A percentile compares a stretch with the other conserved stretches of the same genome.
Conservation (phyloP, 2,329 filamentous ascomycete genomes). For the Periconia sp. region DNA sequence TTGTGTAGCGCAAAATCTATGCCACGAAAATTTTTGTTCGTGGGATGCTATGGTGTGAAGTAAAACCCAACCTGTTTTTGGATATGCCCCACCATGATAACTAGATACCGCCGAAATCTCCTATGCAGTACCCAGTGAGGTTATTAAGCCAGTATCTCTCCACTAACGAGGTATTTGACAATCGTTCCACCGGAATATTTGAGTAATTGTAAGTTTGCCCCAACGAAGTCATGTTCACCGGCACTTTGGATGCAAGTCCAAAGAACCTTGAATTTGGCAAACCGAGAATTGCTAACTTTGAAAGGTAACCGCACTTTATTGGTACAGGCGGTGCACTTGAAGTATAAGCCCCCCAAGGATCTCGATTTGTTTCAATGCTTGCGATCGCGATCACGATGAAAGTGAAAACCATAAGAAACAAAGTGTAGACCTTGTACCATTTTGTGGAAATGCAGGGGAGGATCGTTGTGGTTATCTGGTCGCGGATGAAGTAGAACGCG, state of each 20-base stretch:
- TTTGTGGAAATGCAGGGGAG: slow-evolving; percentile 11
- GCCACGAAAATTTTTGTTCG: too few relatives aligned
- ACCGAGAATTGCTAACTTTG: background rate
- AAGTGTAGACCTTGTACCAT: slow-evolving; percentile 17
- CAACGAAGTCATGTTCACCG: background rate
- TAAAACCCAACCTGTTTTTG: too few relatives aligned
- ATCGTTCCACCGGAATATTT: background rate
- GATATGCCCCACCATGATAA: too few relatives aligned
- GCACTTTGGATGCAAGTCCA: background rate
- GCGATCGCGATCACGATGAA: slow-evolving; percentile 6
- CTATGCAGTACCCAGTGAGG: slow-evolving; percentile 7
- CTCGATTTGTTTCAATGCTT: slow-evolving; percentile 11
- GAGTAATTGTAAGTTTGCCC: background rate
- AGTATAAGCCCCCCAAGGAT: slow-evolving; percentile 3
- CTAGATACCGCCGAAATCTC: background rate
- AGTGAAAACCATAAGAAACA: slow-evolving; percentile 6
- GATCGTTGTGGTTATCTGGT: slow-evolving; percentile 12
- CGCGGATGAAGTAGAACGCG: slow-evolving; percentile 7
- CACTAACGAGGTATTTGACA: background rate
- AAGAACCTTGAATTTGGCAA: background rate
- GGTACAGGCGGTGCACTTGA: background rate
- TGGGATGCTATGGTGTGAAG: too few relatives aligned
- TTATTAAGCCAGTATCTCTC: slow-evolving; percentile 2
- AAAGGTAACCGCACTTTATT: background rate
- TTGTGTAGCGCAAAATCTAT: too few relatives aligned